Evolutionary conservation across 2,329 filamentous ascomycete species (phyloP).

Genomic region (Paecilomyces formosus): DNA sequence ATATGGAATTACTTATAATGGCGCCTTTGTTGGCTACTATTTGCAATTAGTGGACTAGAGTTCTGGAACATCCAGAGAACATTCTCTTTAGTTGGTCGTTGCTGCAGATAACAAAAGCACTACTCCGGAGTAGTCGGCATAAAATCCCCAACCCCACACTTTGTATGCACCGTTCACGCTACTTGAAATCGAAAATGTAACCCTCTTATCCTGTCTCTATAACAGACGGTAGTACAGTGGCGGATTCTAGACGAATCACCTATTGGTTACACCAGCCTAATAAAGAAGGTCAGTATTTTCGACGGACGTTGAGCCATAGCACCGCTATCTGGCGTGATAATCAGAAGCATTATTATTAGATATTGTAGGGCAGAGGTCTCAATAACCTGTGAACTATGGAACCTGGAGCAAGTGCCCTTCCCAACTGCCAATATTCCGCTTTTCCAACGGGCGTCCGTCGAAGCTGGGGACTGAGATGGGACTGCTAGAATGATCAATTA

Average conservation of each 20-base stretch:
- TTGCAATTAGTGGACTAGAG: neutral
- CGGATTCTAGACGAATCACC: neutral
- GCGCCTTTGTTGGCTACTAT: neutral
- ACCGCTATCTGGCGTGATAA: neutral
- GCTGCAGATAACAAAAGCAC: neutral
- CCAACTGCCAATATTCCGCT: neutral
- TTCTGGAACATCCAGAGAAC: neutral
- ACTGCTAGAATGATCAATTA: neutral
- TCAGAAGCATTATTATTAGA: neutral
- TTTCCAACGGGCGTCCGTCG: neutral
- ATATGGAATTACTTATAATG: neutral
- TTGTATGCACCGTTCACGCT: neutral
- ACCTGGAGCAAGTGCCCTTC: neutral
- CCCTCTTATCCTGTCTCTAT: neutral
- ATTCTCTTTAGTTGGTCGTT: neutral
- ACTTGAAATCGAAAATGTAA: neutral
- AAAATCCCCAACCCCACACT: neutral
- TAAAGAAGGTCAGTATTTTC: neutral
- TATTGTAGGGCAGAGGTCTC: neutral
- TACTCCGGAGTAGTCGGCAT: neutral
- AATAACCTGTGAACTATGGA: neutral
- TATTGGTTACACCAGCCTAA: neutral
- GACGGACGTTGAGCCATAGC: neutral
- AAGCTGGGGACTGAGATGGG: neutral
- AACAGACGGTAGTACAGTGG: neutral